Evolutionary conservation across 345 rosid genomes (phyloP).

Genomic region (Arabidopsis thaliana): DNA sequence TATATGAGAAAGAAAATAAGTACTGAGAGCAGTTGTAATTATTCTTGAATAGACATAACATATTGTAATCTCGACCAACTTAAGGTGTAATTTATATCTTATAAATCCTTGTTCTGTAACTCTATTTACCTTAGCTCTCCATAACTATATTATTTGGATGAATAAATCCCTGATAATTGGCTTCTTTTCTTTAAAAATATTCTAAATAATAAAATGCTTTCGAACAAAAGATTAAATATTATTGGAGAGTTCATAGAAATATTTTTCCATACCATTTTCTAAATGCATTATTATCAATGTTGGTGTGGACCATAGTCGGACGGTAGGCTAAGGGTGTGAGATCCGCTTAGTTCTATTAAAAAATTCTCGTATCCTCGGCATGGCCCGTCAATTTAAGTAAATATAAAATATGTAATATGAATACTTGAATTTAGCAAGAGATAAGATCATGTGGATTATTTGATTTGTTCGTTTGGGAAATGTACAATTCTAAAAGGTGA

Average conservation of each 20-base stretch:
- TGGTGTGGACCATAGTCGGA: slow-evolving; percentile 25
- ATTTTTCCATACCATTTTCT: not conserved
- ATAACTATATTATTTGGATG: no score
- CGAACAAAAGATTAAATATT: no score
- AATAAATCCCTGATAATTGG: no score
- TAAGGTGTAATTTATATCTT: not conserved
- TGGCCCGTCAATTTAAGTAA: slow-evolving; percentile 8
- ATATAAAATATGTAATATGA: not conserved
- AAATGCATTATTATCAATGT: not conserved
- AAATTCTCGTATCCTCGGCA: not conserved
- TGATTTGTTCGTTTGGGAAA: slow-evolving; percentile 14
- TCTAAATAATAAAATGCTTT: no score
- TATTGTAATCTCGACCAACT: not conserved
- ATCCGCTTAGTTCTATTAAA: slow-evolving; percentile 6
- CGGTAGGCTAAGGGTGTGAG: slow-evolving; percentile 13
- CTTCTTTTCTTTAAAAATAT: no score
- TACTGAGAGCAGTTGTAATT: not conserved
- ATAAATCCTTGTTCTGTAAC: no score
- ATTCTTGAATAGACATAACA: not conserved
- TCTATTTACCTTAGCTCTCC: no score
- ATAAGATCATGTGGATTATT: not conserved
- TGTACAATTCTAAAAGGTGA: slow-evolving; percentile 23
- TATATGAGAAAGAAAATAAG: not conserved
- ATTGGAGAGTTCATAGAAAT: not conserved
- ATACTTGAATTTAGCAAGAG: not conserved